Evolutionary conservation across 163 green algal genomes (phyloP).

Genomic region (Prototheca wickerhamii): DNA sequence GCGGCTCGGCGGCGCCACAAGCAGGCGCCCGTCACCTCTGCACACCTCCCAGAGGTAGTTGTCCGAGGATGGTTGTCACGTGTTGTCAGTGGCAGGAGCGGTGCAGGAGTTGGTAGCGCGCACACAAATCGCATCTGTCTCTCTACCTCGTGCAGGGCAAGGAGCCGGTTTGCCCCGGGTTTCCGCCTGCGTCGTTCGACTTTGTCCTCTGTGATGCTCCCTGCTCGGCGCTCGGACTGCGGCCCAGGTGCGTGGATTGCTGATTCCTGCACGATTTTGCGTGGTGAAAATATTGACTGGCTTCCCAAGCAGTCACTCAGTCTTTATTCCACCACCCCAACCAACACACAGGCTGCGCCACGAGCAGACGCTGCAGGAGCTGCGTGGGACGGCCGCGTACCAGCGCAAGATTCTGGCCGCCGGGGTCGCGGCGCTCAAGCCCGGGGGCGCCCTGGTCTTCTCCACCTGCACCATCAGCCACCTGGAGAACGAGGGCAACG

Average conservation of each 20-base stretch:
- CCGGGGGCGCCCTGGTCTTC: constrained; percentile 71
- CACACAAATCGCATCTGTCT: too few species aligned
- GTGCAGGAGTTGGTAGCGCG: too few species aligned
- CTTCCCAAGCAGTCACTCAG: background rate
- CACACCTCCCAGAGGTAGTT: constrained; percentile 10
- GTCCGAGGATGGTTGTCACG: too few species aligned
- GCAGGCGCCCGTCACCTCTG: constrained; percentile 7
- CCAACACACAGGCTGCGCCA: constrained; percentile 30
- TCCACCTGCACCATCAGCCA: constrained; percentile 84
- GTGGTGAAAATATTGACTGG: too few species aligned
- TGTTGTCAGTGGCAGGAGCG: too few species aligned
- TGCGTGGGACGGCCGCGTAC: constrained; percentile 55
- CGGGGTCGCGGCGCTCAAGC: constrained; percentile 58
- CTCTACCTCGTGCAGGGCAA: constrained; percentile 11
- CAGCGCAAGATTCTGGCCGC: constrained; percentile 59
- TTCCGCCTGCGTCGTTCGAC: constrained; percentile 62
- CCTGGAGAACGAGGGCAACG: constrained; percentile 81
- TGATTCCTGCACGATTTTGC: background rate
- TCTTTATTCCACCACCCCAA: background rate
- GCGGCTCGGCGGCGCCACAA: constrained; percentile 19
- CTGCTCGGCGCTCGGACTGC: constrained; percentile 75
- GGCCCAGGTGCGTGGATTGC: constrained; percentile 30
- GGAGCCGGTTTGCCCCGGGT: constrained; percentile 20
- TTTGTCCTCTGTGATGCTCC: constrained; percentile 73
- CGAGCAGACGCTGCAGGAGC: constrained; percentile 29